Evolutionary conservation across 352 stramenopile genomes (phyloP), one percentile per base, ranked within the genome.

Genomic region (Phytophthora palmivora): DNA sequence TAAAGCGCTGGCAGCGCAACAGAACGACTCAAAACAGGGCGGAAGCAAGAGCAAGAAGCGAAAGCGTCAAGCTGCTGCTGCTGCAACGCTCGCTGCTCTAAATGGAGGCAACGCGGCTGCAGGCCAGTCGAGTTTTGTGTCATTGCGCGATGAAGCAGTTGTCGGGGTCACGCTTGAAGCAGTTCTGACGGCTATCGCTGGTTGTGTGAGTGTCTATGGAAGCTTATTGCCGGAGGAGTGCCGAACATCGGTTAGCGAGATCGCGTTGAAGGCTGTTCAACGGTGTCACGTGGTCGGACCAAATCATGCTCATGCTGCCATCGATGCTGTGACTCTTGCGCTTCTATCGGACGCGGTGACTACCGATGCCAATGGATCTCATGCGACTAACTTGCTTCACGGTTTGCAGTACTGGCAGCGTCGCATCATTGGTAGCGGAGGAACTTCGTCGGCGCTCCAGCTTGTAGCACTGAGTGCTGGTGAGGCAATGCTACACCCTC

Each of bases 1-100:
- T 0, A 63, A 73, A 55, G 60, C 55, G 0, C 21, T 68, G 33
- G 48, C 51, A 2, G 50, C 45, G 32, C 48, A 67, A 18, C 49
- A 70, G 15, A 70, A 61, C 4, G 64, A 65, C 39, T 34, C 39
- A 3, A 71, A 73, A 41, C 57, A 67, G 2, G 53, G 38, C 16
- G 52, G 55, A 44, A 70, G 43, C 21, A 95, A 93, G 58, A 87
- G 80, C 60, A 95, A 95, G 72, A 95, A 95, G 67, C 84, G 87
- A 46, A 93, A 93, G 71, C 87, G 87, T 32, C 80, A 91, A 50
- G 71, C 78, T 22, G 78, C 72, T 18, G 78, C 82, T 24, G 72
- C 83, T 46, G 75, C 88, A 15, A 69, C 74, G 8, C 58, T 79
- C 2, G 70, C 75, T 16, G 72, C 55, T 21, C 47, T 77, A 11